Evolutionary conservation across 2,329 filamentous ascomycete genomes (phyloP).

Genomic region (Bipolaris cookei): DNA sequence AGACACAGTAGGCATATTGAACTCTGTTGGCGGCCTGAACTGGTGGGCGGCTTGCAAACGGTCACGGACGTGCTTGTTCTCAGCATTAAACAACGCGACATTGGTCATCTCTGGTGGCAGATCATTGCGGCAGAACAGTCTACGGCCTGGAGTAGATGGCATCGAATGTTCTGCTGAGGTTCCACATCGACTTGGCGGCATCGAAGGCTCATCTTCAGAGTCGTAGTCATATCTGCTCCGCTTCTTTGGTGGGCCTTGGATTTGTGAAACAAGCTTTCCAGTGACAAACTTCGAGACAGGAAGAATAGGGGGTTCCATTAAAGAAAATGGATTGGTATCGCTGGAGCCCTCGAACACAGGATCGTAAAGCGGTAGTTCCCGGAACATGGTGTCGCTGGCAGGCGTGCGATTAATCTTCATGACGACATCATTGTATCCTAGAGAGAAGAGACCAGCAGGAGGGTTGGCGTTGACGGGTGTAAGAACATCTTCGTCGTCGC

Average conservation of each 20-base stretch:
- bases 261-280: slow-evolving; percentile 75
- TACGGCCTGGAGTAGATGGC: slow-evolving; percentile 49
- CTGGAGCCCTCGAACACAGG: slow-evolving; percentile 40
- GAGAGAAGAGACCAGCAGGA: slow-evolving; percentile 80
- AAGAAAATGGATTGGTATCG: slow-evolving; percentile 42
- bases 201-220: slow-evolving; percentile 67
- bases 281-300: slow-evolving; percentile 87
- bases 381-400: slow-evolving; percentile 75
- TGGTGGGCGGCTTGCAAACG: slow-evolving; percentile 89
- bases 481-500: slow-evolving; percentile 50
- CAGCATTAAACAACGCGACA: slow-evolving; percentile 86
- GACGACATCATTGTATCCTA: slow-evolving; percentile 81
- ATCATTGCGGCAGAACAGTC: slow-evolving; percentile 52
- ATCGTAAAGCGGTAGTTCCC: slow-evolving; percentile 81
- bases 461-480: slow-evolving; percentile 56
- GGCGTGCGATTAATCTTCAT: slow-evolving; percentile 78
- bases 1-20: slow-evolving; percentile 83
- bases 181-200: slow-evolving; percentile 47
- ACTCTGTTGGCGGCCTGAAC: slow-evolving; percentile 90
- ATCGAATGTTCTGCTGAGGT: slow-evolving; percentile 53
- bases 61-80: slow-evolving; percentile 88
- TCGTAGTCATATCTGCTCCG: slow-evolving; percentile 82
- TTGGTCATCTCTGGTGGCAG: slow-evolving; percentile 73
- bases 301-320: slow-evolving; percentile 64
- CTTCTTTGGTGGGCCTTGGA: slow-evolving; percentile 71